Percentiles rank a stretch among this genome's conserved stretches.
phyloP scores from a whole-genome alignment of 2,329 filamentous ascomycete genomes.

The Aschersonia sp. region DNA sequence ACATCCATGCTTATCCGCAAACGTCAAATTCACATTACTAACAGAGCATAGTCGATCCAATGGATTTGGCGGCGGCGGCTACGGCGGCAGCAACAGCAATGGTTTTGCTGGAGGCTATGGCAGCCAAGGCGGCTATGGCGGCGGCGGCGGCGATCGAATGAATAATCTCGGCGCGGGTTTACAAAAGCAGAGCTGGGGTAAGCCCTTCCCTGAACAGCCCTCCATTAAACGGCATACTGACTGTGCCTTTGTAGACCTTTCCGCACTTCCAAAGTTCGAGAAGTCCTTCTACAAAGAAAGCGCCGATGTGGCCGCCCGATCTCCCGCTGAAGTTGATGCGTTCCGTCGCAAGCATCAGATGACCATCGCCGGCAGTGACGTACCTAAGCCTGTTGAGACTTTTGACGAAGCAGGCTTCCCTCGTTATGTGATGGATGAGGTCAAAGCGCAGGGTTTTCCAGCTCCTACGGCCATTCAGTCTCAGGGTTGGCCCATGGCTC shows the following conservation, averaged over 20 bases:
- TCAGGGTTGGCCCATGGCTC: conserved; percentile 97
- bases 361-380: conserved; percentile 61
- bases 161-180: conserved; percentile 74
- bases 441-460: conserved; percentile 94
- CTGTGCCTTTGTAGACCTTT: conserved; percentile 44
- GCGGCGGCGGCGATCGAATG: conserved; percentile 69
- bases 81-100: conserved; percentile 19
- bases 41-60: conserved; percentile 29
- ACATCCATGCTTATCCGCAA: too few species aligned
- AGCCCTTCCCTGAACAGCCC: conserved; percentile 18
- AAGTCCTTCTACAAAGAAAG: conserved; percentile 99
- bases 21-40: conserved; percentile 12
- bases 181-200: conserved; percentile 82
- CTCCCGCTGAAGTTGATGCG: conserved; percentile 65
- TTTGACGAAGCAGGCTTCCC: conserved; percentile 98
- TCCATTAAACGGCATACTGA: not conserved
- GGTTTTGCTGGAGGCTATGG: conserved; percentile 41
- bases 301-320: conserved; percentile 58
- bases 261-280: conserved; percentile 82
- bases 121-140: conserved; percentile 12
- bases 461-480: conserved; percentile 93
- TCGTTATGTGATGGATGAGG: conserved; percentile 92
- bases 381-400: conserved; percentile 88
- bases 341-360: conserved; percentile 83
- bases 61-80: conserved; percentile 15